phyloP scores from a whole-genome alignment of 2,329 filamentous ascomycete species.

The Diatrype stigma region DNA sequence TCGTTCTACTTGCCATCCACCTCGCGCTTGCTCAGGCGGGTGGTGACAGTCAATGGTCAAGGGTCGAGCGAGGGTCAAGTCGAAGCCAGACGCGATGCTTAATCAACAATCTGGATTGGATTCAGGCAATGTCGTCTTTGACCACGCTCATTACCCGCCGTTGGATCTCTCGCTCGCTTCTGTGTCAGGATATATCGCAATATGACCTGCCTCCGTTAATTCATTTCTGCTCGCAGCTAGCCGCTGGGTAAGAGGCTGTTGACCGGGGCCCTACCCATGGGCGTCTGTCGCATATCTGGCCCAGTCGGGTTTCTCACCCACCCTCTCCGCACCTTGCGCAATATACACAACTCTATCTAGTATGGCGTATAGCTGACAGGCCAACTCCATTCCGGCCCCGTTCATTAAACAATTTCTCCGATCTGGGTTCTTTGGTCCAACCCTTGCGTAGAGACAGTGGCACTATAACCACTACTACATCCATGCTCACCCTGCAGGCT shows the following conservation, averaged over 20 bases:
- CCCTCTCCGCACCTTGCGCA: conserved; percentile 16
- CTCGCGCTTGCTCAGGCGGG: not conserved
- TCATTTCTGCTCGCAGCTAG: conserved; percentile 13
- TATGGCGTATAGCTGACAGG: conserved; percentile 18
- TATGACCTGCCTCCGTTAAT: conserved; percentile 16
- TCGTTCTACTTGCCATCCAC: too few relatives aligned
- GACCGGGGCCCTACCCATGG: conserved; percentile 5
- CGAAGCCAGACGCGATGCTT: not conserved
- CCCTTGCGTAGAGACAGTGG: conserved; percentile 13
- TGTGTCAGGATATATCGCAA: conserved; percentile 2
- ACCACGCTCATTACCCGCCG: not conserved
- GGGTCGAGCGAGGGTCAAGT: too few relatives aligned
- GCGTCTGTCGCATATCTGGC: conserved; percentile 24
- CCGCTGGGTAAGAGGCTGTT: not conserved
- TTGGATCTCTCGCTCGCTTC: not conserved
- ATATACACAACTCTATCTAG: conserved; percentile 16
- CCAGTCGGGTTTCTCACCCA: conserved; percentile 24
- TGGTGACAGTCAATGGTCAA: not conserved
- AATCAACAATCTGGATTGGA: not conserved
- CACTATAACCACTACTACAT: conserved; percentile 5
- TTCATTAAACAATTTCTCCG: conserved; percentile 18
- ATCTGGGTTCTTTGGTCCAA: conserved; percentile 19
- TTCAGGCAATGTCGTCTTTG: not conserved
- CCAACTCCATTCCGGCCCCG: conserved; percentile 18
- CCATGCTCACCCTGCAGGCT: conserved; percentile 12